Evolutionary conservation across 2,329 filamentous ascomycete genomes (phyloP), one percentile per base, ranked within the genome.

Genomic region (Sporothrix euskadiensis): DNA sequence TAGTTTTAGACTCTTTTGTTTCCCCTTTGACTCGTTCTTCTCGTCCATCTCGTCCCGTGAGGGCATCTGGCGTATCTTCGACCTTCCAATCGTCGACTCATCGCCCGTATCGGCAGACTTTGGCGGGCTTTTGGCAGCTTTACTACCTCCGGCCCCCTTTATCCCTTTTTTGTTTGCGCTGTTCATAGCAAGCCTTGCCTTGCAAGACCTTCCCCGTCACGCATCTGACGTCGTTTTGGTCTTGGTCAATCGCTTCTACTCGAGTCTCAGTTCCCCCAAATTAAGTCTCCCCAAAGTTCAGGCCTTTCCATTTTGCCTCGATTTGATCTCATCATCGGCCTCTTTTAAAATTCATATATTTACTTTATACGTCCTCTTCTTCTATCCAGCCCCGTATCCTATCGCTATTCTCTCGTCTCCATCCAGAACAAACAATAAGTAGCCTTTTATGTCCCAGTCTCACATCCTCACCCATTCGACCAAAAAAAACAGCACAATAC

Each of bases 41-140:
- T 56, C 47, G 26, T 26, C 26, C 26, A 26, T 26, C 22, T 9
- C 22, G 22, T 22, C 59, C 44, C 59, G 8, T 22, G 12, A 44
- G 59, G 44, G 35, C 59, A 65, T 65, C 39, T 65, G n/a, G 22
- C n/a, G n/a, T 41, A 44, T 65, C 39, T 65, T 65, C 59, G 3
- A 35, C n/a, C 59, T 65, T 39, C 2, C n/a, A 44, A 41, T 44
- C 35, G 59, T 65, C 59, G 39, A 26, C 59, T 22, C 59, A 44
- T 14, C 44, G 14, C 44, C 35, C 59, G 39, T 65, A 44, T 26
- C 35, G 59, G 59, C 59, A 41, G 59, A 44, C 35, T n/a, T 44
- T 65, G 59, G 39, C 59, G n/a, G 59, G 44, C 59, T 65, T 44
- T 65, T 22, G 59, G 14, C 44, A 49, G 14, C 14, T 9, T 12